A percentile compares a stretch with the other conserved stretches of the same genome.
Conservation (phyloP, 306 rosid genomes). For the Rubus parviflorus region DNA sequence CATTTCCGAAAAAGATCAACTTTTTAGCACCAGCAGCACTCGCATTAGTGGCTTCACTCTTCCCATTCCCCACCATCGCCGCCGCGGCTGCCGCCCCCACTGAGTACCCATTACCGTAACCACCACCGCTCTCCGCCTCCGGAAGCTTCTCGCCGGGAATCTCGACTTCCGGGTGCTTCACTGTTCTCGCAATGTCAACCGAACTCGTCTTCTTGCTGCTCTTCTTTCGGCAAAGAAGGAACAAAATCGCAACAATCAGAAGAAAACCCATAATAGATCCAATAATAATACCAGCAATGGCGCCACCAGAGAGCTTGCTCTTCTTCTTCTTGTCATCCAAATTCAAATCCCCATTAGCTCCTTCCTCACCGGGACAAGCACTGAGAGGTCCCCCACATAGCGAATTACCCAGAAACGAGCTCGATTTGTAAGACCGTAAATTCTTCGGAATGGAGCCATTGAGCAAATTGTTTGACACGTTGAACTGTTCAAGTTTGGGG, state of each 20-base stretch:
- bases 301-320: constrained; percentile 39
- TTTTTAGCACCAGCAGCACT: constrained; percentile 28
- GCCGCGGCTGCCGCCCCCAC: constrained; percentile 35
- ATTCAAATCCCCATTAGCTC: background rate
- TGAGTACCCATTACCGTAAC: constrained; percentile 24
- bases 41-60: constrained; percentile 15
- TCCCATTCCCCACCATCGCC: constrained; percentile 26
- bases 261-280: constrained; percentile 42
- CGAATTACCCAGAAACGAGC: constrained; percentile 34
- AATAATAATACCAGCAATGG: constrained; percentile 45
- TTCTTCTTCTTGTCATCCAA: constrained; percentile 18
- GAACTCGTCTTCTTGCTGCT: constrained; percentile 41
- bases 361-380: constrained; percentile 33
- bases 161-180: constrained; percentile 39
- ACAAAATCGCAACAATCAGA: constrained; percentile 22
- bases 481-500: constrained; percentile 36
- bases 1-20: constrained; percentile 44
- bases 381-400: constrained; percentile 44
- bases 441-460: constrained; percentile 44
- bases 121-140: constrained; percentile 30
- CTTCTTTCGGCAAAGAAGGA: constrained; percentile 42
- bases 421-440: constrained; percentile 27
- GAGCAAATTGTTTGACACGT: constrained; percentile 41
- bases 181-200: constrained; percentile 32
- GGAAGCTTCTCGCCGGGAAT: constrained; percentile 21